Evolutionary conservation across 768 basidiomycete genomes (phyloP), one percentile per base, ranked within the genome.

Genomic region (Mrakia blollopis): DNA sequence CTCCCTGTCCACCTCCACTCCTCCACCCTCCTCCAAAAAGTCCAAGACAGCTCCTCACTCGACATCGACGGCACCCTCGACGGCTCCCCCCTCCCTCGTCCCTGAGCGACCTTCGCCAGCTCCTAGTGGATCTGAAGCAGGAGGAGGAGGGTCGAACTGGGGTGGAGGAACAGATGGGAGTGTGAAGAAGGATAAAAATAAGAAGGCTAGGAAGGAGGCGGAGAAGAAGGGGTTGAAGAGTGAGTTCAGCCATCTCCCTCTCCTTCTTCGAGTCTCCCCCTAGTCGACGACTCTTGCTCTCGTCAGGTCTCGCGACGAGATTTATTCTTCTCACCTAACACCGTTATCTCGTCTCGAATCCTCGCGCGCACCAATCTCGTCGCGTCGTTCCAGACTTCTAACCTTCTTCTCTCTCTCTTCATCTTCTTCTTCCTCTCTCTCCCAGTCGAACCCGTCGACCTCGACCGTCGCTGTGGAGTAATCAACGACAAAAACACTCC

Each of bases 401-500:
- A 2, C 47, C 47, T 16, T 21, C 18, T 7, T 23, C 65, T 65
- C 57, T 30, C 28, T 32, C 32, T 37, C 16, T 69, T 28, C 60
- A 9, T 76, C 44, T 1, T 30, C 25, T 30, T 62, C 57, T 0
- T n/a, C 60, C 1, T 62, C 41, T 13, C 39, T 25, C 47, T 47
- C 35, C 6, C 60, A 83, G 81, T 76, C 18, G 72, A 74, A 25
- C 82, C 94, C 5, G 89, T 96, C 70, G 91, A 98, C 84, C 89
- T 90, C 79, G 93, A 97, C 85, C 90, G 88, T 75, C 94, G 97
- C 79, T 98, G 96, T 80, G 94, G 96, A 71, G 96, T 98, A 52
- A 96, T 97, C 83, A 98, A 96, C 85, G 94, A 96, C 85, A 97
- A 97, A 83, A 88, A 88, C 62, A 85, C 93, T 10, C 94, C 93